Base-by-base conservation (phyloP, 2,329 filamentous ascomycete genomes). In the Pseudocercospora cruenta region DNA sequence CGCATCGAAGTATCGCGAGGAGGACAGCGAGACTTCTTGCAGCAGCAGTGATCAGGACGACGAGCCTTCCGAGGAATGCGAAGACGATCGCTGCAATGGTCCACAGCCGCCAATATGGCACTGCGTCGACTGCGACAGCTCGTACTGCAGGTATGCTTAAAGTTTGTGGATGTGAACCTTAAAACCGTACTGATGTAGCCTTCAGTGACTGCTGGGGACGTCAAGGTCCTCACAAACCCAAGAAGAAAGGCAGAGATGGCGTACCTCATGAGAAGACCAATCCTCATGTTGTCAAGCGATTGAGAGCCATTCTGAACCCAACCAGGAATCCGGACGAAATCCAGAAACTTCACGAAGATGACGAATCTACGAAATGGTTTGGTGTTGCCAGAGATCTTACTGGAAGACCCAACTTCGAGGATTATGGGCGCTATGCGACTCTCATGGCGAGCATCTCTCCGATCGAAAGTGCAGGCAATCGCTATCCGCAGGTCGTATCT, bases 391-490 rank as follows among this genome's bases (percentile, higher is more conserved):
- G 73, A 54, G 75, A 78, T 53, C 68, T 65, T 28, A 70, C 69
- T 5, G 76, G 71, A 16, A 68, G 73, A 14, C 75, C 75, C 0
- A 72, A 75, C 3, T 79, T 82, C 63, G 74, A 78, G 58, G 81
- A 82, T 65, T 80, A 79, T 73, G 82, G 81, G 7, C 77, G 81
- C 36, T 84, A 82, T 74, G 78, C 80, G 4, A 74, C 75, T 2
- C 77, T 84, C 59, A 81, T 84, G 77, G 75, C 73, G n/a, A 72
- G 64, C 58, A 75, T 75, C 43, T 75, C 75, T 51, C 70, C 70
- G 1, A 67, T 73, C 43, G 69, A 73, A 47, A 70, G 69, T 33
- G 61, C 70, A 22, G 67, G 62, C 22, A 72, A 71, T 51, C 71
- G 74, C 28, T 77, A 77, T 63, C 75, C 75, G 21, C 73, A 75